phyloP scores from a whole-genome alignment of 2,329 filamentous ascomycete genomes.

The Epichloe baconii region DNA sequence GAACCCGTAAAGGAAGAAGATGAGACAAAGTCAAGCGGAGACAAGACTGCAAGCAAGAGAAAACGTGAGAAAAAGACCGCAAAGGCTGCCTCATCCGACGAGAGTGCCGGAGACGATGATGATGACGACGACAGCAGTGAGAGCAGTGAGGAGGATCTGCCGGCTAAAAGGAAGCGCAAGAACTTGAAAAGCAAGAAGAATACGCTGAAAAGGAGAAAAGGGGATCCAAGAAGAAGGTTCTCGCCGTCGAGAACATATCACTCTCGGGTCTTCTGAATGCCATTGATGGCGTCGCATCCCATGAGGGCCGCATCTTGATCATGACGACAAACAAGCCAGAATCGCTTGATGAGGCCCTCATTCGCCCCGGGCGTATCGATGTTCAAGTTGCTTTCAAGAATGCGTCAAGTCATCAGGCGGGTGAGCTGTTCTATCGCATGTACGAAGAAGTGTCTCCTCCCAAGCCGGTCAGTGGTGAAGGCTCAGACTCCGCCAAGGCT shows the following conservation, averaged over 20 bases:
- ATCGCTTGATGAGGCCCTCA: constrained; percentile 58
- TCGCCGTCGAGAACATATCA: constrained; percentile 40
- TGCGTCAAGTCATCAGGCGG: constrained; percentile 39
- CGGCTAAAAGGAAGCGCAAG: constrained; percentile 9
- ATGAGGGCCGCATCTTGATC: constrained; percentile 66
- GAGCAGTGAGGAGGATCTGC: constrained; percentile 13
- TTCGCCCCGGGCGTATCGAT: constrained; percentile 62
- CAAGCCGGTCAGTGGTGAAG: constrained; percentile 2
- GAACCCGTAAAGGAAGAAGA: constrained; percentile 24
- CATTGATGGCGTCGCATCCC: constrained; percentile 69
- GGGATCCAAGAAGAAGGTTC: constrained; percentile 9
- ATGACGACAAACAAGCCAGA: constrained; percentile 75
- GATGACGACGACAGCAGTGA: constrained; percentile 12
- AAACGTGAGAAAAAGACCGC: constrained; percentile 16
- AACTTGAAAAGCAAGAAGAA: background rate
- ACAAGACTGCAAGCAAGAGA: constrained; percentile 8
- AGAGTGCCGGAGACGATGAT: background rate
- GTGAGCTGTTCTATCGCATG: constrained; percentile 48
- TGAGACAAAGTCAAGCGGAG: constrained; percentile 11
- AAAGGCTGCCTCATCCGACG: constrained; percentile 8
- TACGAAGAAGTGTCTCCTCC: constrained; percentile 28
- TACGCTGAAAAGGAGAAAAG: constrained; percentile 8
- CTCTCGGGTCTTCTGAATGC: constrained; percentile 71
- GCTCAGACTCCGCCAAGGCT: background rate
- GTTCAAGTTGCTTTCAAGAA: constrained; percentile 52